Conservation (phyloP, 495 filamentous ascomycete genomes). For the Bathelium albidoporum region DNA sequence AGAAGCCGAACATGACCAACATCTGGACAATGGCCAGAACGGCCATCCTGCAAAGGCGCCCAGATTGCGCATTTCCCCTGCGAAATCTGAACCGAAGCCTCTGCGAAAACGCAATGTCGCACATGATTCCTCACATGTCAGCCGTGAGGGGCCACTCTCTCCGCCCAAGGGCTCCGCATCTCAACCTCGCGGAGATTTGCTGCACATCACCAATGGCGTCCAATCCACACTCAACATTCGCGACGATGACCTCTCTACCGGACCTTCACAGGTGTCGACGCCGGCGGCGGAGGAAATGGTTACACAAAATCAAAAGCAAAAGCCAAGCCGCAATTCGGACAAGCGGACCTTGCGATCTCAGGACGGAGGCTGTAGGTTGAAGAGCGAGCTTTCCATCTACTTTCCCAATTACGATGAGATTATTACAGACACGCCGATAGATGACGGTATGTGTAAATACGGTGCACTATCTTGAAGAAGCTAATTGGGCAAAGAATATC, state of each 20-base stretch:
- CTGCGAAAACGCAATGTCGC: neutral
- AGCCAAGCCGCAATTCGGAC: slow-evolving; percentile 19
- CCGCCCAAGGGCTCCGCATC: slow-evolving; percentile 27
- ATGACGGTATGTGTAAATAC: slow-evolving; percentile 50
- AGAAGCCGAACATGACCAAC: neutral
- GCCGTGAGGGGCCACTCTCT: slow-evolving; percentile 14
- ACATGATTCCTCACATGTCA: slow-evolving; percentile 1
- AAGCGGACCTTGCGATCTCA: slow-evolving; percentile 35
- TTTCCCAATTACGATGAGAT: slow-evolving; percentile 88
- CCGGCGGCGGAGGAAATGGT: neutral
- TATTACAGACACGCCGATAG: slow-evolving; percentile 67
- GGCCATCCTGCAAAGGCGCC: neutral
- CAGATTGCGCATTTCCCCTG: neutral
- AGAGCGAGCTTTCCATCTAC: slow-evolving; percentile 79
- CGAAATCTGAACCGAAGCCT: neutral
- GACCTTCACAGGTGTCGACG: slow-evolving; percentile 6
- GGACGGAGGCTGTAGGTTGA: slow-evolving; percentile 48
- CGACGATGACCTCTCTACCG: slow-evolving; percentile 21
- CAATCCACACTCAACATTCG: slow-evolving; percentile 15
- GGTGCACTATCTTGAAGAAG: neutral
- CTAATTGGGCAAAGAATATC: slow-evolving; percentile 36
- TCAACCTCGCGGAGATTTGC: slow-evolving; percentile 26
- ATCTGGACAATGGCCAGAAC: neutral
- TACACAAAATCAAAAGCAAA: neutral
- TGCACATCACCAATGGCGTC: slow-evolving; percentile 29